Evolutionary conservation across 2,329 filamentous ascomycete genomes (phyloP).

Genomic region (Tolypocladium amazonense): DNA sequence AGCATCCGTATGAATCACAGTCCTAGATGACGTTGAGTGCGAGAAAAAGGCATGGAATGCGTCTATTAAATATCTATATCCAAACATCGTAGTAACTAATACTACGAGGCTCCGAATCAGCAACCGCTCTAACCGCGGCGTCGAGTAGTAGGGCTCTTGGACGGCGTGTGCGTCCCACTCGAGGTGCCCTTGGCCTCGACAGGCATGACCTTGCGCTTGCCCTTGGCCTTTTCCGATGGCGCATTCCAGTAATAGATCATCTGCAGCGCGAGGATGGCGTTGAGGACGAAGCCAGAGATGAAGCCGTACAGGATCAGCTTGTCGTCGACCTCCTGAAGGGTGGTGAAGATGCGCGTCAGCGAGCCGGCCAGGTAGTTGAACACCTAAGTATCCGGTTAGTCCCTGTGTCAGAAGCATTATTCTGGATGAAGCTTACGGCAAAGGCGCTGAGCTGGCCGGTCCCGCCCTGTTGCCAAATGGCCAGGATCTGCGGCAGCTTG

Average conservation of each 20-base stretch:
- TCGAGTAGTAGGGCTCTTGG: conserved; percentile 32
- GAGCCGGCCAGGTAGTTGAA: conserved; percentile 97
- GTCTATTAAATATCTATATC: neutral
- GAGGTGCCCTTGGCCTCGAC: conserved; percentile 16
- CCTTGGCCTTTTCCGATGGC: conserved; percentile 35
- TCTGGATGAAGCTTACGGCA: conserved; percentile 52
- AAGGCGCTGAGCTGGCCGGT: conserved; percentile 96
- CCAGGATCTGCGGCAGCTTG: conserved; percentile 87
- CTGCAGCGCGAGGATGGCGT: conserved; percentile 75
- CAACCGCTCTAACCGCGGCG: conserved; percentile 25
- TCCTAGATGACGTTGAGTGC: too few relatives aligned
- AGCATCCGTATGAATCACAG: neutral
- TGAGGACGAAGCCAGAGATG: conserved; percentile 82
- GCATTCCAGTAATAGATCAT: conserved; percentile 97
- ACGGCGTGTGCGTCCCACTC: conserved; percentile 23
- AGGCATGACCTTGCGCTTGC: conserved; percentile 26
- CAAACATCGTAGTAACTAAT: neutral
- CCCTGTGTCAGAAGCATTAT: neutral
- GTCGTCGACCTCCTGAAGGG: conserved; percentile 93
- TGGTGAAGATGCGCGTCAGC: conserved; percentile 92
- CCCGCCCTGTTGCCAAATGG: conserved; percentile 74
- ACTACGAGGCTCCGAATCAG: conserved; percentile 2
- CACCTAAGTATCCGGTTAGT: conserved; percentile 44
- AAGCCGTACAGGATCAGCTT: conserved; percentile 94
- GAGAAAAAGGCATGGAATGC: neutral